Base-by-base conservation (phyloP, 192 early-diverging fungal species). In the Backusella australiensis region DNA sequence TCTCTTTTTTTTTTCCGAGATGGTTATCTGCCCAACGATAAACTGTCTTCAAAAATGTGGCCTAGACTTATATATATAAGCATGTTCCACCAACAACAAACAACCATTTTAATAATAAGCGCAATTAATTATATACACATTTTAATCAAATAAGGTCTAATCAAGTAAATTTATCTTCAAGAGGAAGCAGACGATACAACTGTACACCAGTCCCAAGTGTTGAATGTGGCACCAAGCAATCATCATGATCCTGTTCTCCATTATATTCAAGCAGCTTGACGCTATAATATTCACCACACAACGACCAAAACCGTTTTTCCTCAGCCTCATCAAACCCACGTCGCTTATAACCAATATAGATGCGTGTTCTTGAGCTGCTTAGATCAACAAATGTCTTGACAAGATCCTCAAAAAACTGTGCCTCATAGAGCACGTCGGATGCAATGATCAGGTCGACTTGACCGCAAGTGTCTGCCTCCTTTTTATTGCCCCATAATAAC, bases 361-460 rank as follows among this genome's bases (percentile, higher is more conserved):
- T 78, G 7, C 46, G 73, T 3, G 84, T 85, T 69, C 41, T 1
- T 73, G 69, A 0, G 74, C 32, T 77, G 34, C 83, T 82, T 3
- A 88, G 73, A 17, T 76, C 78, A 11, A 77, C 75, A 17, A 88
- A 73, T 3, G 85, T 79, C 38, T 82, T 73, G 36, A 85, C 73
- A 4, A 88, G 63, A 2, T 74, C 42, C 3, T 73, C 73, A 53
- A 85, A 80, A 19, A 72, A 74, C 4, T 76, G 52, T 0, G 74
- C 29, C n/a, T 88, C 83, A 41, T 88, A 88, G 5, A 88, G 74
- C 14, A 88, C 83, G 74, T 88, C 86, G 0, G 86, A 88, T 1
- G 86, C 86, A n/a, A 88, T 70, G 3, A 88, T 71, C 12, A 83
- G 29, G 36, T 88, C 86, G 3, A 82, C 67, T 4, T 41, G 69